Base-by-base conservation (phyloP, 202 grass and related monocot species). In the Hordeum pubiflorum region DNA sequence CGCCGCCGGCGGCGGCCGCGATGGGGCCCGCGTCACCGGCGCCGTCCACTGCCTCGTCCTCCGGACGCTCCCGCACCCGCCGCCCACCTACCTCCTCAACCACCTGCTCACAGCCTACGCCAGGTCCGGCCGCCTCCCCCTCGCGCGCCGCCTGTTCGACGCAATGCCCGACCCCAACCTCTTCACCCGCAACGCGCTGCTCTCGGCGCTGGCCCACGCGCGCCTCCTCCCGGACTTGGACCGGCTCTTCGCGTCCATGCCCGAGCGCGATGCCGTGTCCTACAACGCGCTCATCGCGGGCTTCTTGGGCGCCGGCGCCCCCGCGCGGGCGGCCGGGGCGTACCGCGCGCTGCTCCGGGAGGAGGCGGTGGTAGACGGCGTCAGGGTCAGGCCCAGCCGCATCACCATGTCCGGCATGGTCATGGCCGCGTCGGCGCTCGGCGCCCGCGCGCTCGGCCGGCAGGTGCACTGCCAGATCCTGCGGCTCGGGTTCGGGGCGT, bases 351-450 rank as follows among this genome's bases (percentile, higher is more conserved):
- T 93, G 76, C 69, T 90, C 26, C 41, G 20, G 17, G 86, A 89
- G 55, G 72, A 58, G 7, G 15, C 27, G 1, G 24, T 1, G 12
- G 38, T 69, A 6, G 66, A 69, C 1, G 66, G 38, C 5, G 66
- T 6, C 8, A 52, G 18, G 23, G 23, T 76, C 7, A 62, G 57
- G 56, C 87, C 91, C 0, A 86, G 72, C 69, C 75, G 82, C 32
- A 89, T 93, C 23, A 87, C 85, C 0, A 76, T 93, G 57, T 93
- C 91, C 5, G 32, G 75, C 31, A 69, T 93, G 85, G 82, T 87
- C 46, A 83, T 83, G 26, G 44, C 82, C 3, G 80, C 87, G 3
- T 89, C 70, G 0, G 27, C 84, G 46, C 60, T 74, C 4, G 20
- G 55, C 0, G 79, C 78, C 17, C 41, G 69, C 8, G 8, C 13